phyloP scores from a whole-genome alignment of 441 rosid genomes.

The Jatropha multifida region DNA sequence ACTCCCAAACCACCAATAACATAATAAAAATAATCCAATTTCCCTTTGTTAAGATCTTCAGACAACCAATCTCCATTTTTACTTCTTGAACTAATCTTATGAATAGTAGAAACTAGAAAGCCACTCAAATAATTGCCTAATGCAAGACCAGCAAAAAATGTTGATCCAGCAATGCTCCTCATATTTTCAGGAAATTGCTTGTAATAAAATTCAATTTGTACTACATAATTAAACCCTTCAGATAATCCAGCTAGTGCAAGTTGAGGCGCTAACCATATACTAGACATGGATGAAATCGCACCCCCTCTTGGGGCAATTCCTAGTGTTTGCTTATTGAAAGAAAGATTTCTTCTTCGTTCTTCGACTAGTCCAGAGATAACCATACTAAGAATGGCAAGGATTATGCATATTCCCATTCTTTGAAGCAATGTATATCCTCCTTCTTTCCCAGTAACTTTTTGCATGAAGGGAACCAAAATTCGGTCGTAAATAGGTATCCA shows the following conservation, averaged over 20 bases:
- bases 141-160: not conserved
- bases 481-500: slow-evolving; percentile 74
- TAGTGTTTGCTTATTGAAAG: slow-evolving; percentile 38
- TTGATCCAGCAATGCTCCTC: not conserved
- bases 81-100: not conserved
- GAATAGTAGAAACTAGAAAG: not conserved
- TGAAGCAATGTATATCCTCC: slow-evolving; percentile 71
- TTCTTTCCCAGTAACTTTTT: slow-evolving; percentile 48
- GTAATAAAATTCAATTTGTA: slow-evolving; percentile 57
- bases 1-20: not conserved
- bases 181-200: slow-evolving; percentile 50
- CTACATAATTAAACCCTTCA: slow-evolving; percentile 51
- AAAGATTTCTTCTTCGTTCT: slow-evolving; percentile 41
- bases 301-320: slow-evolving; percentile 43
- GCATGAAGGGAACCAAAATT: slow-evolving; percentile 48
- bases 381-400: slow-evolving; percentile 50
- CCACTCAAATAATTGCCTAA: not conserved
- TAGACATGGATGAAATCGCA: slow-evolving; percentile 55
- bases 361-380: slow-evolving; percentile 57
- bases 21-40: slow-evolving; percentile 6
- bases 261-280: slow-evolving; percentile 67
- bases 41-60: slow-evolving; percentile 17
- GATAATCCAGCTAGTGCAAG: slow-evolving; percentile 52
- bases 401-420: slow-evolving; percentile 57
- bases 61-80: not conserved